These are phyloP conservation scores for Metschnikowia henanensis DNA, from an alignment of 805 yeast species.

Conservation along the genomic window DNA sequence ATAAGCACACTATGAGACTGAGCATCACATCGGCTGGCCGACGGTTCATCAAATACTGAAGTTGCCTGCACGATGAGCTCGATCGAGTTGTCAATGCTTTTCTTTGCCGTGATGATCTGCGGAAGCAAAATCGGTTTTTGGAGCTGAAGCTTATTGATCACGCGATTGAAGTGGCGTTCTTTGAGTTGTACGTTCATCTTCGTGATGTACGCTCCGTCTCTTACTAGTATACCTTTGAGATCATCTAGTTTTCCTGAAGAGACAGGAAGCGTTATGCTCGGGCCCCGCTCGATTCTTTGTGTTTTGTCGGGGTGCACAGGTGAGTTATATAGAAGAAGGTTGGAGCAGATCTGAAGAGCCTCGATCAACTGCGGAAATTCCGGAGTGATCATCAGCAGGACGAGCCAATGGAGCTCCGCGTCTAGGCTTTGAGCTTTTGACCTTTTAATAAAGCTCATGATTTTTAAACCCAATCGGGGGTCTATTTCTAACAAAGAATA, in stretches of 20 bases:
- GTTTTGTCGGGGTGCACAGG: conserved; percentile 34
- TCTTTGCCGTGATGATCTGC: conserved; percentile 49
- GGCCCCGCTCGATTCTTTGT: conserved; percentile 32
- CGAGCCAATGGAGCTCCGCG: conserved; percentile 22
- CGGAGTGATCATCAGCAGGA: conserved; percentile 16
- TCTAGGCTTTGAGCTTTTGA: conserved; percentile 16
- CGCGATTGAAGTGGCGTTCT: conserved; percentile 40
- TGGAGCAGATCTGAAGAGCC: conserved; percentile 38
- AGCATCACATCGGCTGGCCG: conserved; percentile 9
- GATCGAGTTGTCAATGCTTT: conserved; percentile 35
- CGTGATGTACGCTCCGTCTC: conserved; percentile 54
- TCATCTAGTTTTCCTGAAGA: conserved; percentile 53
- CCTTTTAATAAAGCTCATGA: conserved; percentile 6
- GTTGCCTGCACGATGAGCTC: conserved; percentile 26
- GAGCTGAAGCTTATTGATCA: conserved; percentile 27
- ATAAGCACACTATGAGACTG: conserved; percentile 22
- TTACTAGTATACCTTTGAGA: conserved; percentile 58
- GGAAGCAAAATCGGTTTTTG: conserved; percentile 37
- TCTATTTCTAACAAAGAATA: no score
- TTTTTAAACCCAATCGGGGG: neutral
- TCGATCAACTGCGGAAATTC: conserved; percentile 27
- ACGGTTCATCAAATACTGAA: conserved; percentile 17
- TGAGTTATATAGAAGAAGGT: conserved; percentile 36
- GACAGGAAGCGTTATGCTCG: conserved; percentile 54
- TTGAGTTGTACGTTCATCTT: conserved; percentile 46